Percentiles rank a stretch among this genome's conserved stretches.
Evolutionary conservation across 306 rosid genomes (phyloP).

Genomic region (Alnus rubra): DNA sequence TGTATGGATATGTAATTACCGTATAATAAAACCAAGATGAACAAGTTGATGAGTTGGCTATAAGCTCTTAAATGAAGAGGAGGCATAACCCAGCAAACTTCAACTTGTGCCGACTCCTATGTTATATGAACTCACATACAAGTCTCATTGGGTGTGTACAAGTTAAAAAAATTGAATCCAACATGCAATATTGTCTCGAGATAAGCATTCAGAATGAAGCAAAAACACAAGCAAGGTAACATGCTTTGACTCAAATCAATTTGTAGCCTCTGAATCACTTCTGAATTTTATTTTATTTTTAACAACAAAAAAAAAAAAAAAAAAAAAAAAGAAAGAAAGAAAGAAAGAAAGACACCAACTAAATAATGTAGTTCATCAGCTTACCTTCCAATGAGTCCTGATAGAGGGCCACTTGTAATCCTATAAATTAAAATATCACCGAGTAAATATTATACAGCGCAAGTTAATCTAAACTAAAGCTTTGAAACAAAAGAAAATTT

Average conservation of each 20-base stretch:
- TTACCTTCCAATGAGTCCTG: constrained; percentile 97
- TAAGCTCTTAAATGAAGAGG: too few relatives aligned
- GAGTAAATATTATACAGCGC: constrained; percentile 36
- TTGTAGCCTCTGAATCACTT: background rate
- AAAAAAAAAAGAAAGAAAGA: background rate
- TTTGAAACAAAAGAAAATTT: background rate
- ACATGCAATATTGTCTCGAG: background rate
- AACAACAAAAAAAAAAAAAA: background rate
- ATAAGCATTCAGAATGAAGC: background rate
- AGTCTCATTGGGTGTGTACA: too few relatives aligned
- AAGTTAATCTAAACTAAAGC: background rate
- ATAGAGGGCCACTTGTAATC: constrained; percentile 73
- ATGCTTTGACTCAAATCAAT: background rate
- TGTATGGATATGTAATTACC: too few relatives aligned
- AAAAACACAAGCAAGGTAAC: background rate
- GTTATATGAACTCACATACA: too few relatives aligned
- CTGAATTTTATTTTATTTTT: background rate
- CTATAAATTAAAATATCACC: constrained; percentile 40
- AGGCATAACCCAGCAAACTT: too few relatives aligned
- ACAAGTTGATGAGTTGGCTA: too few relatives aligned
- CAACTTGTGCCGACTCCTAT: too few relatives aligned
- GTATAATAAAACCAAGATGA: too few relatives aligned
- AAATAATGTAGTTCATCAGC: constrained; percentile 7
- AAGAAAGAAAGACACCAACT: constrained; percentile 11
- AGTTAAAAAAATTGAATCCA: too few relatives aligned